phyloP scores from a whole-genome alignment of 2,329 filamentous ascomycete species.

The Neonectria magnoliae region DNA sequence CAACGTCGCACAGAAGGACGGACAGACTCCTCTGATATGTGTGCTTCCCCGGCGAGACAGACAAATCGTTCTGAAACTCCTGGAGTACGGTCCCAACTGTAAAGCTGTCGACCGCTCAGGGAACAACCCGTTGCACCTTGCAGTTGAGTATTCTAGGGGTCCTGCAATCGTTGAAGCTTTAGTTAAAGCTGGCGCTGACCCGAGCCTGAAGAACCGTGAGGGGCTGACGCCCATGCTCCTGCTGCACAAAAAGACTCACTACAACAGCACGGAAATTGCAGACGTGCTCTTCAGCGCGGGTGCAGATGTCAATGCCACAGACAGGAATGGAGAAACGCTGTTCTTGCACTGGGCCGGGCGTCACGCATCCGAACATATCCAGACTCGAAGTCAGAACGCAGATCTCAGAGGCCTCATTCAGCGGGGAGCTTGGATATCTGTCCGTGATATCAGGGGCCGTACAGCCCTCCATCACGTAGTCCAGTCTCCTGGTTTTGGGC shows the following conservation, averaged over 20 bases:
- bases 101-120: slow-evolving; percentile 31
- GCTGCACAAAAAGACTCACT: not conserved
- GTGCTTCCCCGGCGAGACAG: not conserved
- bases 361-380: too few species aligned
- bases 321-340: slow-evolving; percentile 27
- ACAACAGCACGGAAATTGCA: not conserved
- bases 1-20: slow-evolving; percentile 30
- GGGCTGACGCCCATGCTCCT: slow-evolving; percentile 31
- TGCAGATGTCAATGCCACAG: slow-evolving; percentile 33
- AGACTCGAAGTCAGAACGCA: not conserved
- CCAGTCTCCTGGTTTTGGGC: too few species aligned
- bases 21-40: slow-evolving; percentile 38
- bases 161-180: slow-evolving; percentile 18
- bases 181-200: slow-evolving; percentile 33
- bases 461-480: slow-evolving; percentile 32
- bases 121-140: slow-evolving; percentile 34
- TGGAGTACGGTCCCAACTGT: slow-evolving; percentile 33
- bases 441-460: slow-evolving; percentile 28
- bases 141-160: not conserved
- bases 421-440: slow-evolving; percentile 21
- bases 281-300: slow-evolving; percentile 32
- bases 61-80: slow-evolving; percentile 3
- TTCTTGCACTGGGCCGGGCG: slow-evolving; percentile 23
- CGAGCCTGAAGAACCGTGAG: slow-evolving; percentile 30
- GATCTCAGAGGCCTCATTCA: slow-evolving; percentile 25